These are phyloP conservation scores for Apiotrichum gamsii DNA, from an alignment of 1,284 basidiomycete genomes.

Conservation along the genomic window DNA sequence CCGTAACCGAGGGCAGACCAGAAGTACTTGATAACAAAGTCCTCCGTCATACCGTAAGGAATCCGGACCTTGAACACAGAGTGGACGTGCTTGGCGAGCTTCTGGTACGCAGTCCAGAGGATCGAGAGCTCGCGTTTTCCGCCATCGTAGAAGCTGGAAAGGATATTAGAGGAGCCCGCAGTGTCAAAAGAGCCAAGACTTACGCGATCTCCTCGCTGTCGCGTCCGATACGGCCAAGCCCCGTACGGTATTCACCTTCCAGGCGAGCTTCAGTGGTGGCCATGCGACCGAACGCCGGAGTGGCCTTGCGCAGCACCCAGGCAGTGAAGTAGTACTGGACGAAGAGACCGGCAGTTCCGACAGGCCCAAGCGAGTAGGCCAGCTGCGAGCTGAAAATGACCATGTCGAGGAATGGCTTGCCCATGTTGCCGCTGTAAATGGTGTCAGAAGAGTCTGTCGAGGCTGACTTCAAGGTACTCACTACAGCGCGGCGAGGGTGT, in stretches of 20 bases:
- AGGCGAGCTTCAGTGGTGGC: constrained; percentile 79
- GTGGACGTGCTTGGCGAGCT: constrained; percentile 81
- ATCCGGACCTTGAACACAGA: constrained; percentile 69
- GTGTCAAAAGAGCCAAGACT: constrained; percentile 47
- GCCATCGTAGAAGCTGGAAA: constrained; percentile 81
- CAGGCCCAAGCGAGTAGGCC: constrained; percentile 70
- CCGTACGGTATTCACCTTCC: constrained; percentile 82
- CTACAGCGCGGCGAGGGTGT: constrained; percentile 83
- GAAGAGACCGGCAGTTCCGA: constrained; percentile 68
- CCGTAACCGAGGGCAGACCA: constrained; percentile 87
- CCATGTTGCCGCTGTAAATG: constrained; percentile 59
- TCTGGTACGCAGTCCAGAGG: constrained; percentile 68
- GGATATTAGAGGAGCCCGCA: too few relatives aligned
- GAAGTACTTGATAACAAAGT: constrained; percentile 88
- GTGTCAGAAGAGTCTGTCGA: constrained; percentile 11
- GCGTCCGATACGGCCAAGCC: constrained; percentile 78
- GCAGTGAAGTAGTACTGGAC: constrained; percentile 82
- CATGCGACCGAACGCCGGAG: constrained; percentile 87
- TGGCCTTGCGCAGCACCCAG: constrained; percentile 72
- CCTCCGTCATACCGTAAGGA: constrained; percentile 62
- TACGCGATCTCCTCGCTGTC: constrained; percentile 91
- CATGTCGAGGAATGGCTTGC: constrained; percentile 87
- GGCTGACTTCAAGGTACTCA: constrained; percentile 50
- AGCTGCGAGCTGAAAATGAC: constrained; percentile 91
- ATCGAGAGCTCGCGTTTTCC: constrained; percentile 78